phyloP scores from a whole-genome alignment of 164 flowering plant genomes.

The Vitis riparia region DNA sequence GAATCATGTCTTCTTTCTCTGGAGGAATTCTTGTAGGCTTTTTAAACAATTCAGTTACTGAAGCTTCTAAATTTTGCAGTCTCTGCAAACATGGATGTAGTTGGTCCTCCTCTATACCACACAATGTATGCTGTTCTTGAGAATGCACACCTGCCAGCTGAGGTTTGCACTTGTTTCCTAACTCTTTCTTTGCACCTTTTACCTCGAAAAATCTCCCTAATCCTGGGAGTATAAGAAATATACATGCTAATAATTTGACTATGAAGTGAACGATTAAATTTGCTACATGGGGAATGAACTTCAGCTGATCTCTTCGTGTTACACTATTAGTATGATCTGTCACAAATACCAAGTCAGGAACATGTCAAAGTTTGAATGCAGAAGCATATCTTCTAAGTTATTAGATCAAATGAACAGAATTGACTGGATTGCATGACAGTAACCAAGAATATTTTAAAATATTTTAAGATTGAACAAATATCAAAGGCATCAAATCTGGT shows the following conservation, averaged over 20 bases:
- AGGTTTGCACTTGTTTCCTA: conserved; percentile 15
- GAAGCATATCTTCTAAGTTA: neutral
- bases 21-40: conserved; percentile 77
- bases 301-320: conserved; percentile 21
- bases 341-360: conserved; percentile 2
- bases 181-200: conserved; percentile 20
- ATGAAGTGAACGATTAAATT: conserved; percentile 28
- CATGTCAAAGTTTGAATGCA: conserved; percentile 7
- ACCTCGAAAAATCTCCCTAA: conserved; percentile 35
- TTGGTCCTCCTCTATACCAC: conserved; percentile 24
- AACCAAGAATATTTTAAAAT: too few species aligned
- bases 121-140: conserved; percentile 18
- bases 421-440: too few species aligned
- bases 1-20: conserved; percentile 78
- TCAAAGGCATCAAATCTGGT: too few species aligned
- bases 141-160: conserved; percentile 24
- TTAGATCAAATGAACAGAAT: neutral
- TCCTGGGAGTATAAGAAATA: conserved; percentile 36
- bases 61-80: conserved; percentile 64
- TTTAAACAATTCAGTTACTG: conserved; percentile 56
- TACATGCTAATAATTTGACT: conserved; percentile 43
- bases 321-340: conserved; percentile 33
- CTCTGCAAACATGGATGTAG: conserved; percentile 63
- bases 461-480: too few species aligned
- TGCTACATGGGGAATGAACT: conserved; percentile 22